A percentile compares a stretch with the other conserved stretches of the same genome.
Conservation (phyloP, 371 early-diverging fungal species). For the Apophysomyces elegans region DNA sequence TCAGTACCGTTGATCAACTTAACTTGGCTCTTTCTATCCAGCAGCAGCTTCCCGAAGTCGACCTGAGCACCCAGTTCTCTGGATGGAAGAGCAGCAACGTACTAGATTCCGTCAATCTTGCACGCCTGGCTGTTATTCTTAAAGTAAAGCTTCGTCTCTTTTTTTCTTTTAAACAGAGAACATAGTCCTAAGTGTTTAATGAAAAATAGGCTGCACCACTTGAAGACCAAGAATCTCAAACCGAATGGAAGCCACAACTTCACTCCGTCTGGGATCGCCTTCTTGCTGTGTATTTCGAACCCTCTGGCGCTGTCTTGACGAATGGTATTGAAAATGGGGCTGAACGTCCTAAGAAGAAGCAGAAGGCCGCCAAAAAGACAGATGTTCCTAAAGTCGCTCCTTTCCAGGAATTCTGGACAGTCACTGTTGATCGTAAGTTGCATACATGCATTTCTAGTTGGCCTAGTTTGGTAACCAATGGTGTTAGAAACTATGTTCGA, state of each 20-base stretch:
- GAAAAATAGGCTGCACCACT: constrained; percentile 15
- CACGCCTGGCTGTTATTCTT: constrained; percentile 59
- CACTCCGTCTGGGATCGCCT: constrained; percentile 83
- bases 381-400: constrained; percentile 38
- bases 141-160: constrained; percentile 36
- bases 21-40: constrained; percentile 66
- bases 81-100: constrained; percentile 58
- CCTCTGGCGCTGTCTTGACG: background rate
- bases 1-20: constrained; percentile 71
- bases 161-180: background rate
- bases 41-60: constrained; percentile 48
- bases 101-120: constrained; percentile 60
- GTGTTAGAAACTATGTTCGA: constrained; percentile 72
- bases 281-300: constrained; percentile 58
- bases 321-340: constrained; percentile 25
- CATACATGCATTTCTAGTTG: background rate
- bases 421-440: constrained; percentile 71
- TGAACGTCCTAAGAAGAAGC: constrained; percentile 28
- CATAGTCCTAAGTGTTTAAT: background rate
- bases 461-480: background rate
- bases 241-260: constrained; percentile 76
- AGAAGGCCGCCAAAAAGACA: constrained; percentile 21
- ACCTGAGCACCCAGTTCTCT: constrained; percentile 36
- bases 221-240: constrained; percentile 55
- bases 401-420: constrained; percentile 84